Percentiles rank a stretch among this genome's conserved stretches.
These are phyloP conservation scores for Vitis hybrid DNA, from an alignment of 177 flowering plant genomes.

Conservation along the genomic window DNA sequence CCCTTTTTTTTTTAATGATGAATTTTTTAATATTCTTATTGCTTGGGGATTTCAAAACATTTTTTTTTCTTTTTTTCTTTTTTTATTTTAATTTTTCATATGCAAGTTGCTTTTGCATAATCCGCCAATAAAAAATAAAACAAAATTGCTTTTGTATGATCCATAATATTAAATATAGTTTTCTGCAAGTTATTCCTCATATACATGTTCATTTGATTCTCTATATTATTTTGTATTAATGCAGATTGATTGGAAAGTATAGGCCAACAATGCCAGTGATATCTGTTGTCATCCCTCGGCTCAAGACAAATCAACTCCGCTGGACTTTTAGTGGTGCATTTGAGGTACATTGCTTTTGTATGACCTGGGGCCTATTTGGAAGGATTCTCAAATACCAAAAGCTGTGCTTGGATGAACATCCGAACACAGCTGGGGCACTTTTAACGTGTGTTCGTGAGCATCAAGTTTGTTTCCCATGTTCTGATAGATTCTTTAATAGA, in stretches of 20 bases:
- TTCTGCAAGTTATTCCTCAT: not conserved
- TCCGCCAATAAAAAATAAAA: too few relatives aligned
- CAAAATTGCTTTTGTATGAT: too few relatives aligned
- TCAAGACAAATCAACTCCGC: constrained; percentile 68
- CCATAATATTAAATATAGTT: not conserved
- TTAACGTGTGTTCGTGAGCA: too few relatives aligned
- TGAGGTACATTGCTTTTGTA: constrained; percentile 37
- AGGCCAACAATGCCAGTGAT: constrained; percentile 86
- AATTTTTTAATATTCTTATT: not conserved
- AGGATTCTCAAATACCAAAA: too few relatives aligned
- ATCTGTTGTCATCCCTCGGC: constrained; percentile 79
- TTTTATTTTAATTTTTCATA: too few relatives aligned
- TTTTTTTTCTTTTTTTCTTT: not conserved
- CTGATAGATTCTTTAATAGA: too few relatives aligned
- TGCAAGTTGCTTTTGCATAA: too few relatives aligned
- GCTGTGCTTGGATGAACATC: too few relatives aligned
- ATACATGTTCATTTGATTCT: not conserved
- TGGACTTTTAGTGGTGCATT: constrained; percentile 84
- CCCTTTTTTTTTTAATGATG: not conserved
- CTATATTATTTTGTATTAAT: constrained; percentile 3
- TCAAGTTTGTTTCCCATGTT: too few relatives aligned
- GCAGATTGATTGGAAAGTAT: constrained; percentile 80
- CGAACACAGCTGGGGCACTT: too few relatives aligned
- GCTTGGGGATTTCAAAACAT: not conserved
- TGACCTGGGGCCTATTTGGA: too few relatives aligned